Percentiles rank a stretch among this genome's conserved stretches.
These are phyloP conservation scores for Linum tenue DNA, from an alignment of 345 rosid genomes.

Conservation along the genomic window DNA sequence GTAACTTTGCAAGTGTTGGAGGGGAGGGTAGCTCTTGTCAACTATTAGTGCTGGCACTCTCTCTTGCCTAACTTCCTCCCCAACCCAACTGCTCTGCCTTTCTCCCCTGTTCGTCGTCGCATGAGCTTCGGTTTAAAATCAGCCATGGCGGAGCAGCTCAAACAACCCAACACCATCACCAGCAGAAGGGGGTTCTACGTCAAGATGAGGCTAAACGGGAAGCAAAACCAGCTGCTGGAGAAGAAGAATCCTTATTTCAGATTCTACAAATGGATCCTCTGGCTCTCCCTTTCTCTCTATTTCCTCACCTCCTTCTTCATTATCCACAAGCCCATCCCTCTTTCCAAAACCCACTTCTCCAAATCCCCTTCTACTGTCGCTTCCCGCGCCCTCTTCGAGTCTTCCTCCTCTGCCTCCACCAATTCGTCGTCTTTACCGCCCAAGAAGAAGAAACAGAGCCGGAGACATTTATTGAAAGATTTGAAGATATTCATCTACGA, in stretches of 20 bases:
- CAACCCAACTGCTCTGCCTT: conserved; percentile 26
- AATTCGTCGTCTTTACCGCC: not conserved
- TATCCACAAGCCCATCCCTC: conserved; percentile 41
- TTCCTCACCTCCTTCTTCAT: conserved; percentile 62
- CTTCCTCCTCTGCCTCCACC: conserved; percentile 18
- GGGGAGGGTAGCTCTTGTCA: no score
- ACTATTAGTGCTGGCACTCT: no score
- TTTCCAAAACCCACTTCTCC: conserved; percentile 32
- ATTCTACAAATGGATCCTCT: conserved; percentile 78
- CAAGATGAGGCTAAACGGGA: conserved; percentile 35
- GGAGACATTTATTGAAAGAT: conserved; percentile 29
- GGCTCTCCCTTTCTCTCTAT: conserved; percentile 61
- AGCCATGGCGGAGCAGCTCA: conserved; percentile 29
- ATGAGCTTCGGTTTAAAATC: conserved; percentile 18
- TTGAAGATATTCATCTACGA: conserved; percentile 74
- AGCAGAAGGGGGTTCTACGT: conserved; percentile 34
- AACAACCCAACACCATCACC: conserved; percentile 23
- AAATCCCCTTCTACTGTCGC: conserved; percentile 27
- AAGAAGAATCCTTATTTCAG: conserved; percentile 40
- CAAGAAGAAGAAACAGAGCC: not conserved
- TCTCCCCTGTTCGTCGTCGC: not conserved
- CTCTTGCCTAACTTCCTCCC: no score
- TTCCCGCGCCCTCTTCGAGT: conserved; percentile 67
- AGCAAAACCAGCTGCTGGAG: conserved; percentile 28
- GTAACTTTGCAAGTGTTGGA: no score